Evolutionary conservation across 345 rosid genomes (phyloP).

Genomic region (Pugionium dolabratum): DNA sequence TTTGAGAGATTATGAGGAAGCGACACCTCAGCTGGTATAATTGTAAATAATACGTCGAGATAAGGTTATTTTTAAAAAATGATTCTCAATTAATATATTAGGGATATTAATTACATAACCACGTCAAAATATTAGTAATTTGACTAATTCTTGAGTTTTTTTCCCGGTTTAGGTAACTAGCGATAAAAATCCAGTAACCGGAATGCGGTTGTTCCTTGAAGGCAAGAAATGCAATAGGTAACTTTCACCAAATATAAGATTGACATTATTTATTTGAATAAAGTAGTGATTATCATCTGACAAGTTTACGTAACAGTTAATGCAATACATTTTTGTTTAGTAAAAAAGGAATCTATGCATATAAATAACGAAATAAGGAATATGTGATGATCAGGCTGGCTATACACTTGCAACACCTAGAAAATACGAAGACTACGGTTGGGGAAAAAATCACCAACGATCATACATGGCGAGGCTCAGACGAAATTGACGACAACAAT

Average conservation of each 20-base stretch:
- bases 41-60: too few relatives aligned
- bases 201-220: conserved; percentile 82
- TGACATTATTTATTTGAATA: background rate
- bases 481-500: conserved; percentile 37
- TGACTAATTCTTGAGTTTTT: background rate
- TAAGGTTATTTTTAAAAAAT: too few relatives aligned
- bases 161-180: conserved; percentile 52
- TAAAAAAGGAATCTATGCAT: background rate
- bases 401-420: conserved; percentile 74
- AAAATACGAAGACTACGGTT: conserved; percentile 52
- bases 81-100: too few relatives aligned
- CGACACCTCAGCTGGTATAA: too few relatives aligned
- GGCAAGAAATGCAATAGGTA: conserved; percentile 95
- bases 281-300: background rate
- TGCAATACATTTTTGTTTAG: background rate
- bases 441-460: conserved; percentile 55
- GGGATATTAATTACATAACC: too few relatives aligned
- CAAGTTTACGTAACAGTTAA: background rate
- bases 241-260: background rate
- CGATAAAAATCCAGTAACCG: conserved; percentile 67
- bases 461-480: conserved; percentile 68
- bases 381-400: conserved; percentile 53
- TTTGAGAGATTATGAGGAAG: too few relatives aligned
- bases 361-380: background rate
- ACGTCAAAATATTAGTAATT: background rate